Evolutionary conservation across 2,329 filamentous ascomycete species (phyloP), one percentile per base, ranked within the genome.

Genomic region (Penicillium frequentans): DNA sequence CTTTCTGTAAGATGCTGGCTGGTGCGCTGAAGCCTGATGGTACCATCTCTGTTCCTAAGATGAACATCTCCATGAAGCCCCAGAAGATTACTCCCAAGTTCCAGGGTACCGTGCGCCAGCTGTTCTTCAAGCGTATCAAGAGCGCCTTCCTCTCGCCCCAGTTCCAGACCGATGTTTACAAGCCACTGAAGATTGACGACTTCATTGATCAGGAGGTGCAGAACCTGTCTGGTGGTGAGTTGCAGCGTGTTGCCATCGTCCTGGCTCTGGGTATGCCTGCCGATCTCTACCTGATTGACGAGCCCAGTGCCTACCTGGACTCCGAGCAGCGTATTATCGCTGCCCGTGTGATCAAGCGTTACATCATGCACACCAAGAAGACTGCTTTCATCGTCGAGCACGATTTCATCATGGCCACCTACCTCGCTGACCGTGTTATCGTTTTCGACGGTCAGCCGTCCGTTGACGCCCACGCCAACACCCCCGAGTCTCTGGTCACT

Each of bases 51-150:
- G 85, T 99, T 16, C 95, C 95, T 16, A 86, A 90, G 66, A 96
- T 99, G 93, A 92, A 90, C 81, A 96, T 99, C 75, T 93, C 89
- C 81, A 96, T 98, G 92, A 99, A 99, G 84, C 96, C 96, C 21
- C 95, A 99, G 82, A 99, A 96, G 71, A 99, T 99, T 71, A 99
- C 93, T 2, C 95, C 95, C 73, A 99, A 97, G 79, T 99, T 96
- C 74, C 89, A 93, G 65, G 95, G 96, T 63, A 99, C 93, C 39
- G 95, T 99, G 57, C 91, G 95, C 62, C 92, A 97, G 77, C 85
- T 99, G 50, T 98, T 99, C 84, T 96, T 98, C 87, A 99, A 99
- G 88, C 93, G 95, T 82, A 99, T 99, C 79, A 96, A 96, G 84
- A 88, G 92, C 60, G 88, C 93, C 37, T 99, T 99, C 86, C 77